Evolutionary conservation across 768 basidiomycete species (phyloP).

Genomic region (Tylopilus felleus): DNA sequence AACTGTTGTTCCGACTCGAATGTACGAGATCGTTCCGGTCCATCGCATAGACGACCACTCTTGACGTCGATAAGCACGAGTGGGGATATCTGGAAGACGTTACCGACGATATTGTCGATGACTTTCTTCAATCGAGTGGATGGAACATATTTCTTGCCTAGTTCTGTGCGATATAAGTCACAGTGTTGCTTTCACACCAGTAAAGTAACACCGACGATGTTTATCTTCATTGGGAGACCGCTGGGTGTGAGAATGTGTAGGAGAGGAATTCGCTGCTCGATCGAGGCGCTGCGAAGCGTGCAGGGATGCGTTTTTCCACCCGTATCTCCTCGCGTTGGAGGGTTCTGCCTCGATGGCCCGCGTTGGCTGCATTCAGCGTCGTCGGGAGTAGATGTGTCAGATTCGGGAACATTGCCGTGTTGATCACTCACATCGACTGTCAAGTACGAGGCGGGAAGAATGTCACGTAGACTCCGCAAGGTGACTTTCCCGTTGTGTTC

Average conservation of each 20-base stretch:
- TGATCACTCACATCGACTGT: neutral
- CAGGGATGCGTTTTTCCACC: too few species aligned
- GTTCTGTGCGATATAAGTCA: neutral
- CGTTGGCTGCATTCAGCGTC: too few species aligned
- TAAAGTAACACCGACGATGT: too few species aligned
- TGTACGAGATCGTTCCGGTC: too few species aligned
- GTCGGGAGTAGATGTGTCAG: neutral
- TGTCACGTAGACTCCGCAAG: neutral
- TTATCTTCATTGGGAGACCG: too few species aligned
- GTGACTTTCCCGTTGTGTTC: neutral
- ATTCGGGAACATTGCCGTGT: neutral
- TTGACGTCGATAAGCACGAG: neutral
- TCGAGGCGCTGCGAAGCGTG: too few species aligned
- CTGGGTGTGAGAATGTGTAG: too few species aligned
- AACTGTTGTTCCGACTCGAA: constrained; percentile 2
- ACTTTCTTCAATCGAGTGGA: neutral
- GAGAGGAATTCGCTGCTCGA: too few species aligned
- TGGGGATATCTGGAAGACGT: neutral
- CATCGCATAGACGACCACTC: neutral
- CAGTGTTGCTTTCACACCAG: too few species aligned
- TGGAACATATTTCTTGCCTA: neutral
- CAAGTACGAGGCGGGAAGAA: neutral
- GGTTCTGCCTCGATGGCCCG: too few species aligned
- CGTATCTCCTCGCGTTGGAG: too few species aligned
- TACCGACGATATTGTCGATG: neutral